A percentile compares a stretch with the other conserved stretches of the same genome.
phyloP scores from a whole-genome alignment of 2,329 filamentous ascomycete genomes.

The Botrytis byssoidea region DNA sequence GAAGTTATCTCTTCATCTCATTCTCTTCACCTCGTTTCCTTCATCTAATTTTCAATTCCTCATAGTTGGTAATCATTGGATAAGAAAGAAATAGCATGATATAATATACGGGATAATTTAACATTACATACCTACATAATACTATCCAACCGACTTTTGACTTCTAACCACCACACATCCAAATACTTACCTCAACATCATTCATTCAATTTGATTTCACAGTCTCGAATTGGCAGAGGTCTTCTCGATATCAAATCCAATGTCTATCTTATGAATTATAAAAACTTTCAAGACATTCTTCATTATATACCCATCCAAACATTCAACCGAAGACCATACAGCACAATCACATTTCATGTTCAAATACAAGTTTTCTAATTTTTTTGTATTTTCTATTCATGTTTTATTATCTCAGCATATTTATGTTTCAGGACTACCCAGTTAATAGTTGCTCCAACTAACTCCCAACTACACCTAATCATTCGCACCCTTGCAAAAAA shows the following conservation, averaged over 20 bases:
- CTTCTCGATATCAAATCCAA: background rate
- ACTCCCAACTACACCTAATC: background rate
- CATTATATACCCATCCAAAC: background rate
- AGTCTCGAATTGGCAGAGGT: background rate
- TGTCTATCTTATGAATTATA: background rate
- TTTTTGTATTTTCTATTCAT: background rate
- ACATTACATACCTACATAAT: no score
- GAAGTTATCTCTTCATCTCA: no score
- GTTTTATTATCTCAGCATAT: background rate
- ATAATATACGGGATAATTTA: no score
- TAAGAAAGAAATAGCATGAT: no score
- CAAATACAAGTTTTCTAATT: background rate
- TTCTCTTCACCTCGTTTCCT: no score
- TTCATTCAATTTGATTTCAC: background rate
- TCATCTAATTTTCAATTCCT: no score
- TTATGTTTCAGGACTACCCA: background rate
- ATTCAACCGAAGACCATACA: background rate
- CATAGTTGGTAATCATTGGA: no score
- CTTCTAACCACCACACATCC: background rate
- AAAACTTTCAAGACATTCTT: background rate
- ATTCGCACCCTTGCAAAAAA: background rate
- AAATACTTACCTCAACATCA: background rate
- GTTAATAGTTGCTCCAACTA: background rate
- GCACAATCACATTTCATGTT: background rate
- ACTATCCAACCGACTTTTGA: no score